Evolutionary conservation across 331 rosid genomes (phyloP), one percentile per base, ranked within the genome.

Genomic region (Telfairia occidentalis): DNA sequence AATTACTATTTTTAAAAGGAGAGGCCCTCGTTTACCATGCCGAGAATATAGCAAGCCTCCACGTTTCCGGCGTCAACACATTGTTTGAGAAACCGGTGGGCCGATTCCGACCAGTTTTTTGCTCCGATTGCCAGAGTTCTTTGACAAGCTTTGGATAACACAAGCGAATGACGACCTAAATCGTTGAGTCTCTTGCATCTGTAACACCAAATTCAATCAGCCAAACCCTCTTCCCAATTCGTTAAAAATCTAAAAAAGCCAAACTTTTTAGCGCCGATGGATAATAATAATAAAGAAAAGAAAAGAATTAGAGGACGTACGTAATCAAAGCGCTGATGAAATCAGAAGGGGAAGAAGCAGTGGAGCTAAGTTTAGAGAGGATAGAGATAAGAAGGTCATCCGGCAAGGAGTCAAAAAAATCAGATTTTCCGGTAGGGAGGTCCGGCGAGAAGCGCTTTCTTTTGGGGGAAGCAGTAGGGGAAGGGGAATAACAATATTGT

Each of bases 41-140:
- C 98, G 35, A 93, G 83, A 79, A 92, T 87, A 58, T 88, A 93
- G 52, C 95, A 88, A 3, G 98, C 98, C 48, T 89, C 97, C 43
- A 86, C 82, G 77, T 93, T 93, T 32, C 98, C 97, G 18, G 98
- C 84, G 34, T 91, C 97, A n/a, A 96, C 91, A 57, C 96, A 93
- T 40, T 54, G 87, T 82, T 91, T 93, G 23, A 93, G 85, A 59
- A 91, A 93, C 0, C 87, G 83, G 18, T 91, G 96, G 55, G 96
- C 89, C 0, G 97, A 85, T n/a, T 91, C 97, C 26, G 84, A 82
- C 98, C 98, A 93, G 60, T 82, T 85, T 32, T 83, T 84, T 11
- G 97, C 85, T 52, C 46, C 85, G 34, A 87, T 42, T 24, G 82
- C 64, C 57, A 89, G 81, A 3, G 80, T 72, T 60, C 80, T 89